phyloP scores from a whole-genome alignment of 202 grass and related monocot species.

The Carex sylvatica region DNA sequence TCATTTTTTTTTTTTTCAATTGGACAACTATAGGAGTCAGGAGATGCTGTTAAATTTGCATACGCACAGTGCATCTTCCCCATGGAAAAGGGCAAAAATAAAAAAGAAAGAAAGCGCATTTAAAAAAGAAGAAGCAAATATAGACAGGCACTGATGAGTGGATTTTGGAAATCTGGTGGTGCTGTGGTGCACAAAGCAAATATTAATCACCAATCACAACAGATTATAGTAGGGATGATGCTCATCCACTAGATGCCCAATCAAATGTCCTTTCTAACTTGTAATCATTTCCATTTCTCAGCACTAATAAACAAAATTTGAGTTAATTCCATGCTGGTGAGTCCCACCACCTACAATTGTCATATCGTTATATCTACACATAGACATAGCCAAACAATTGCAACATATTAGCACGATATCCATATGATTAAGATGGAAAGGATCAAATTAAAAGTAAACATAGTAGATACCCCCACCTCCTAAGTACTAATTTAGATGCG shows the following conservation, averaged over 20 bases:
- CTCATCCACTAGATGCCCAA: slow-evolving; percentile 7
- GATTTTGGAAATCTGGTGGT: not conserved
- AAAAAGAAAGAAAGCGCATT: not conserved
- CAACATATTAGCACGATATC: not conserved
- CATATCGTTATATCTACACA: not conserved
- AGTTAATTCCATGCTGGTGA: not conserved
- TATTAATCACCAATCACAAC: slow-evolving; percentile 10
- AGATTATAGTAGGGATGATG: slow-evolving; percentile 18
- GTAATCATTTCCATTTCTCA: slow-evolving; percentile 10
- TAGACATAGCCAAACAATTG: not conserved
- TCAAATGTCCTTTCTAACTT: not conserved
- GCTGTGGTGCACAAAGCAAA: not conserved
- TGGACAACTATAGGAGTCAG: no score
- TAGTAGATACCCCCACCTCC: not conserved
- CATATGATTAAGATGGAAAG: not conserved
- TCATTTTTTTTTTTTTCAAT: not conserved
- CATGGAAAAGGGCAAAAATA: not conserved
- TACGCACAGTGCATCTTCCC: not conserved
- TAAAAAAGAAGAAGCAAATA: not conserved
- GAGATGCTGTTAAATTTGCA: not conserved
- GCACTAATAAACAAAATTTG: slow-evolving; percentile 19
- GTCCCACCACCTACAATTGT: slow-evolving; percentile 1
- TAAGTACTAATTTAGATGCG: not conserved
- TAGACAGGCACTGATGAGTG: slow-evolving; percentile 5
- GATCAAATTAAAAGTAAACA: not conserved